A percentile compares a stretch with the other conserved stretches of the same genome.
Conservation (phyloP, 352 stramenopile genomes). For the Globisporangium perplexum region DNA sequence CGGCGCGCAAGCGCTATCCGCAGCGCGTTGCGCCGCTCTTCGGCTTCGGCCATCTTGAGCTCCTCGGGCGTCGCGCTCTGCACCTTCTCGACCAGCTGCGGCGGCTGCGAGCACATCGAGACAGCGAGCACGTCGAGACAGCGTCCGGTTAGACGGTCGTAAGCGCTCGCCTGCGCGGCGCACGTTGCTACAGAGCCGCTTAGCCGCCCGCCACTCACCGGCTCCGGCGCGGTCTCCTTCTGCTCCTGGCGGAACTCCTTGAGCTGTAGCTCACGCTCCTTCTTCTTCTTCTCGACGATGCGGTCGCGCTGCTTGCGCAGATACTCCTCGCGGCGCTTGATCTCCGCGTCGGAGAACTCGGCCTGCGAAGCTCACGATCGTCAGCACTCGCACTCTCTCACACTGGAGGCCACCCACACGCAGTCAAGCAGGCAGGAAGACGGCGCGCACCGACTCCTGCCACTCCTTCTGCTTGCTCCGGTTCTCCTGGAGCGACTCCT, state of each 20-base stretch:
- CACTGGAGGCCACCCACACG: too few relatives aligned
- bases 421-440: too few relatives aligned
- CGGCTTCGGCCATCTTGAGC: slow-evolving; percentile 58
- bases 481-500: slow-evolving; percentile 65
- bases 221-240: slow-evolving; percentile 52
- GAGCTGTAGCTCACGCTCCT: slow-evolving; percentile 61
- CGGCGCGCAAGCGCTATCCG: slow-evolving; percentile 62
- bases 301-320: slow-evolving; percentile 65
- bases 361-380: slow-evolving; percentile 14
- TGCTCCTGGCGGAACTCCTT: slow-evolving; percentile 74
- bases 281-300: slow-evolving; percentile 81
- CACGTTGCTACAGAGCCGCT: too few relatives aligned
- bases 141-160: not conserved
- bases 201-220: too few relatives aligned
- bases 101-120: slow-evolving; percentile 20
- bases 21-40: slow-evolving; percentile 62
- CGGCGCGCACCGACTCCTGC: slow-evolving; percentile 28
- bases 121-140: not conserved
- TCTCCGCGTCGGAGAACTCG: slow-evolving; percentile 61
- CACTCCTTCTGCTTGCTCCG: slow-evolving; percentile 63
- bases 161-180: too few relatives aligned
- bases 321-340: slow-evolving; percentile 74
- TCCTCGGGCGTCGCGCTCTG: slow-evolving; percentile 47
- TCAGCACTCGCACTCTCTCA: too few relatives aligned
- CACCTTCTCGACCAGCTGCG: slow-evolving; percentile 62